A percentile compares a stretch with the other conserved stretches of the same genome.
These are phyloP conservation scores for Tulasnella sp. DNA, from an alignment of 768 basidiomycete species.

Conservation along the genomic window DNA sequence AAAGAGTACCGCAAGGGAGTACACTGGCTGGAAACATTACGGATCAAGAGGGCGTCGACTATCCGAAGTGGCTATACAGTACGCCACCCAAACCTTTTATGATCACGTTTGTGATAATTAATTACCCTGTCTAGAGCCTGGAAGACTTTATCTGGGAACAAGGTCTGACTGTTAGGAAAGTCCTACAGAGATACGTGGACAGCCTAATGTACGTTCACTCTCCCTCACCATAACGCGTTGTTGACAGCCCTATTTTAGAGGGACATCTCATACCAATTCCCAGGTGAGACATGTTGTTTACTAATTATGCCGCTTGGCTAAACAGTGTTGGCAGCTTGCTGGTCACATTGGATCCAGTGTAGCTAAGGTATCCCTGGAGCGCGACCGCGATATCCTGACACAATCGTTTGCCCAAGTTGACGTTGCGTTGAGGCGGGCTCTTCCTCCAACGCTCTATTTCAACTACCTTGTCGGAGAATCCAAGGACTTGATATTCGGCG, in stretches of 20 bases:
- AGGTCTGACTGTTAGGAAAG: conserved; percentile 46
- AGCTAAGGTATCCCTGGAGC: conserved; percentile 54
- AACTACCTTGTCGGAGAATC: conserved; percentile 75
- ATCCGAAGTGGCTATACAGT: conserved; percentile 73
- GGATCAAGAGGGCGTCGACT: conserved; percentile 69
- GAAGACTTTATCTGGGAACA: conserved; percentile 69
- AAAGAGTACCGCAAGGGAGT: conserved; percentile 83
- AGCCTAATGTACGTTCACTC: conserved; percentile 49
- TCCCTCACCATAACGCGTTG: neutral
- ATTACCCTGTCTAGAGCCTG: conserved; percentile 47
- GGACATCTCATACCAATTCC: neutral
- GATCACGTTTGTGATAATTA: neutral
- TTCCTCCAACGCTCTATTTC: conserved; percentile 66
- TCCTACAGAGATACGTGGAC: conserved; percentile 64
- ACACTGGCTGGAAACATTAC: conserved; percentile 84
- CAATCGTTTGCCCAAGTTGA: conserved; percentile 2
- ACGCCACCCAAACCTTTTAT: conserved; percentile 19
- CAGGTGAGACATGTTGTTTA: conserved; percentile 6
- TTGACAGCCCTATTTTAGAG: neutral
- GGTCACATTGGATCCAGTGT: conserved; percentile 49
- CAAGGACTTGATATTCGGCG: conserved; percentile 78
- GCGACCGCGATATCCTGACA: conserved; percentile 49
- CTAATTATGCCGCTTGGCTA: neutral
- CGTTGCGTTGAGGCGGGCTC: conserved; percentile 39
- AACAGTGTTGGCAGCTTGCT: conserved; percentile 42